Conservation (phyloP, 78 protist genomes). For the Cavenderia fasciculata region DNA sequence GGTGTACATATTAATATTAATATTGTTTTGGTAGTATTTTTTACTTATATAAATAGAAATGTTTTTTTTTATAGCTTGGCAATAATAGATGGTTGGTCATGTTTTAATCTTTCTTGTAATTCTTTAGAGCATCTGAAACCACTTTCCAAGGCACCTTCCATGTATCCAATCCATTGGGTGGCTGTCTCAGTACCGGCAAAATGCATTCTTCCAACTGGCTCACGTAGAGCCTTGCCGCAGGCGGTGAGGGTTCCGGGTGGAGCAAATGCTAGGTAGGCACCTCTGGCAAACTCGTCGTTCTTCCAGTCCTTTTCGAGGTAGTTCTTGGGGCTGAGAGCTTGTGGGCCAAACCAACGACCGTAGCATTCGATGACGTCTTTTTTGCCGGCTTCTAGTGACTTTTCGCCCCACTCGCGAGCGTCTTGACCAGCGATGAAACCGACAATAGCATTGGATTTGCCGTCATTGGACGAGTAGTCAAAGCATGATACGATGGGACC, state of each 20-base stretch:
- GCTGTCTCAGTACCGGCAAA: slow-evolving; percentile 84
- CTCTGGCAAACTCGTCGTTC: slow-evolving; percentile 69
- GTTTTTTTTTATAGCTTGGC: no score
- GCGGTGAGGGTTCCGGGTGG: slow-evolving; percentile 45
- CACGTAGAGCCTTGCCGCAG: slow-evolving; percentile 42
- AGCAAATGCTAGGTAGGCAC: slow-evolving; percentile 64
- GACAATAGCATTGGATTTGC: slow-evolving; percentile 58
- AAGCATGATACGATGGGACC: slow-evolving; percentile 73
- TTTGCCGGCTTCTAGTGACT: slow-evolving; percentile 66
- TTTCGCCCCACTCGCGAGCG: slow-evolving; percentile 48
- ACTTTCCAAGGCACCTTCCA: slow-evolving; percentile 83
- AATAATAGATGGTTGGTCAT: no score
- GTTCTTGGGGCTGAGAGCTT: slow-evolving; percentile 37
- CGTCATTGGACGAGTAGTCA: slow-evolving; percentile 68
- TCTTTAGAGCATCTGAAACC: slow-evolving; percentile 74
- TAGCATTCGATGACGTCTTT: slow-evolving; percentile 62
- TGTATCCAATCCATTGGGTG: slow-evolving; percentile 78
- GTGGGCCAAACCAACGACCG: slow-evolving; percentile 75
- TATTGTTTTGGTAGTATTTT: no score
- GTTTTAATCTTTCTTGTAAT: slow-evolving; percentile 39
- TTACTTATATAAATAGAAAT: no score
- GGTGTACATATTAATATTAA: no score
- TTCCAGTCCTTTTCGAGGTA: slow-evolving; percentile 72
- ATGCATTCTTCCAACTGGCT: slow-evolving; percentile 77
- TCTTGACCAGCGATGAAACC: slow-evolving; percentile 70